These are phyloP conservation scores for Penicillium sp. DNA, from an alignment of 2,329 filamentous ascomycete genomes.

Conservation along the genomic window DNA sequence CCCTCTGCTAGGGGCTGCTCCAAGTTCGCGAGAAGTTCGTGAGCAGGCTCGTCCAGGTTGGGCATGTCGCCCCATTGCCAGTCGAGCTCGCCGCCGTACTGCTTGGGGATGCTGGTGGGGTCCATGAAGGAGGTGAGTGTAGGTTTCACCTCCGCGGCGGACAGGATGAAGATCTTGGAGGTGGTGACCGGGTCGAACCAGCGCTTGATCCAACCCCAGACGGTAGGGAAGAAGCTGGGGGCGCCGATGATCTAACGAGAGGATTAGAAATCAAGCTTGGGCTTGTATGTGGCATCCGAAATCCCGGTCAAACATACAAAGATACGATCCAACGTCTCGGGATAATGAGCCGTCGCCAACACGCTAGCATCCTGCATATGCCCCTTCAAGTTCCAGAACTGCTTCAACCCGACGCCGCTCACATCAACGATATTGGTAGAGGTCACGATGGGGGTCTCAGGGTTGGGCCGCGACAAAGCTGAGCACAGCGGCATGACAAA, in stretches of 20 bases:
- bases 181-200: constrained; percentile 95
- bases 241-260: constrained; percentile 74
- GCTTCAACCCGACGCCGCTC: constrained; percentile 79
- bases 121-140: constrained; percentile 84
- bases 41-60: constrained; percentile 62
- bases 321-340: constrained; percentile 85
- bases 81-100: constrained; percentile 84
- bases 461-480: constrained; percentile 71
- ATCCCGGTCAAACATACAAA: constrained; percentile 53
- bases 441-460: constrained; percentile 83
- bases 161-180: constrained; percentile 93
- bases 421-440: constrained; percentile 97
- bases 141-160: constrained; percentile 69
- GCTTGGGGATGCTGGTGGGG: constrained; percentile 77
- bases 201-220: constrained; percentile 89
- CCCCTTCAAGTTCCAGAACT: constrained; percentile 91
- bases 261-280: neutral
- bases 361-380: constrained; percentile 93
- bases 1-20: constrained; percentile 31
- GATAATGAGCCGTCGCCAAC: constrained; percentile 90
- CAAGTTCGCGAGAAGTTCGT: constrained; percentile 34
- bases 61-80: constrained; percentile 78
- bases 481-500: constrained; percentile 87
- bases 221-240: constrained; percentile 85
- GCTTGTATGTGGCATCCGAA: neutral